phyloP scores from a whole-genome alignment of 495 filamentous ascomycete species.

The Sordaria brevicollis region DNA sequence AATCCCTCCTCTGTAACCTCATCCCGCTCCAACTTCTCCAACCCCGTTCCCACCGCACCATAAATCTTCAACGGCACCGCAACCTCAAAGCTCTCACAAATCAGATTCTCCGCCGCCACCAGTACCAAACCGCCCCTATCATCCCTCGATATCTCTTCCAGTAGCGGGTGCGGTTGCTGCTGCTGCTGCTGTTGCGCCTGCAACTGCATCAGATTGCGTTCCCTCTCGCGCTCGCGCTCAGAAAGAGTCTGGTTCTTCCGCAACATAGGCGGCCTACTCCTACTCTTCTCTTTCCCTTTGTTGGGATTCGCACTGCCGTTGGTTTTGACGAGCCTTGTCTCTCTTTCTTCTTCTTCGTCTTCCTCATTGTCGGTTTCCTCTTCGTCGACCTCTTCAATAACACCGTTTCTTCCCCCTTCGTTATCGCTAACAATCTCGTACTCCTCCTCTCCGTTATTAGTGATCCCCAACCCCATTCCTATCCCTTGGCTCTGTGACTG shows the following conservation, averaged over 20 bases:
- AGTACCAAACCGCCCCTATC: constrained; percentile 58
- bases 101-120: constrained; percentile 62
- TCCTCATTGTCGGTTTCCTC: constrained; percentile 4
- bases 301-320: background rate
- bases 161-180: constrained; percentile 26
- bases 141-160: constrained; percentile 56
- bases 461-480: background rate
- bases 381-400: constrained; percentile 4
- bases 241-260: background rate
- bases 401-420: background rate
- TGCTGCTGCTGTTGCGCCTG: background rate
- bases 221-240: background rate
- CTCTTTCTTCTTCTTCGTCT: background rate
- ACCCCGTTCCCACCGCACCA: constrained; percentile 47
- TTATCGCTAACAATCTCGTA: background rate
- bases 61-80: constrained; percentile 75
- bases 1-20: constrained; percentile 36
- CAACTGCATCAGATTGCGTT: background rate
- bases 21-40: constrained; percentile 39
- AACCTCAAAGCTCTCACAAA: constrained; percentile 85
- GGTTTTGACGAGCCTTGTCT: background rate
- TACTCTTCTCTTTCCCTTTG: background rate
- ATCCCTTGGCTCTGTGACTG: background rate
- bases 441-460: constrained; percentile 2
- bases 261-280: background rate